Evolutionary conservation across 306 rosid species (phyloP).

Genomic region (Gillenia trifoliata): DNA sequence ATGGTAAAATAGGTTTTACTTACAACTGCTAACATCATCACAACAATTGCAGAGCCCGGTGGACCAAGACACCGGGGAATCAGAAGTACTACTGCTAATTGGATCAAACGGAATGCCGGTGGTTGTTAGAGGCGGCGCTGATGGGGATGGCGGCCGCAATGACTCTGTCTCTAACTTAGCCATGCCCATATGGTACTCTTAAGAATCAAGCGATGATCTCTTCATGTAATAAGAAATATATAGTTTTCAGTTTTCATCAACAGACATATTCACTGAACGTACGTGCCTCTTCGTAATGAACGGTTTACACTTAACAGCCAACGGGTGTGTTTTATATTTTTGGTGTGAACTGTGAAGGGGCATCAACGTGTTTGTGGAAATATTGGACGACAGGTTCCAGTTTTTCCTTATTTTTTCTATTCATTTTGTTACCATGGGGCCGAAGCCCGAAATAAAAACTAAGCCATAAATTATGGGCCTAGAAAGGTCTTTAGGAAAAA

Average conservation of each 20-base stretch:
- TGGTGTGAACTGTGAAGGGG: too few species aligned
- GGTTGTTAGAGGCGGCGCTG: background rate
- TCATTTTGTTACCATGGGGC: too few species aligned
- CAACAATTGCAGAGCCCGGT: conserved; percentile 39
- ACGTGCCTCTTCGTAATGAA: background rate
- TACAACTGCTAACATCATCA: conserved; percentile 38
- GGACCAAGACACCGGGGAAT: conserved; percentile 41
- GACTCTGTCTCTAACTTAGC: background rate
- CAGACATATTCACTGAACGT: background rate
- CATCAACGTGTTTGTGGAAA: too few species aligned
- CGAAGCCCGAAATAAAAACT: too few species aligned
- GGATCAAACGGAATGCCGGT: background rate
- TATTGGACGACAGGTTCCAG: too few species aligned
- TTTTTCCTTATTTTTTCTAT: too few species aligned
- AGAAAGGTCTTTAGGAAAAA: too few species aligned
- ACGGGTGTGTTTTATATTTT: too few species aligned
- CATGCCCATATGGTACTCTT: background rate
- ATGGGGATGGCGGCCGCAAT: background rate
- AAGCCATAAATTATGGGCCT: too few species aligned
- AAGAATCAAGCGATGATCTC: background rate
- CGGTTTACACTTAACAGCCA: background rate
- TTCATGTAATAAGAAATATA: too few species aligned
- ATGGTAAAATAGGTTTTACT: conserved; percentile 1
- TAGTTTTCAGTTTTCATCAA: background rate
- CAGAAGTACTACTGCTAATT: background rate